A percentile compares a stretch with the other conserved stretches of the same genome.
These are phyloP conservation scores for Silene latifolia DNA, from an alignment of 148 eudicot species.

Conservation along the genomic window DNA sequence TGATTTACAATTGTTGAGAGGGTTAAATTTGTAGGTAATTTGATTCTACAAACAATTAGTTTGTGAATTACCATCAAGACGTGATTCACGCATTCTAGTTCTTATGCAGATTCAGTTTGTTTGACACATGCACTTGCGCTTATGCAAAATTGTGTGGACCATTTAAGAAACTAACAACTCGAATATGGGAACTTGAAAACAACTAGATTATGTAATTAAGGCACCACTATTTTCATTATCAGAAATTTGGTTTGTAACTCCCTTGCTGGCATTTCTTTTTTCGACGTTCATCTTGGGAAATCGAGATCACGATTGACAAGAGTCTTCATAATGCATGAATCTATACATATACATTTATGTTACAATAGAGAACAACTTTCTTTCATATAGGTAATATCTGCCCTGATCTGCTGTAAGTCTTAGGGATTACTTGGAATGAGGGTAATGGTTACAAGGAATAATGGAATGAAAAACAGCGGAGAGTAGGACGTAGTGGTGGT, in stretches of 20 bases:
- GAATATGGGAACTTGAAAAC: conserved; percentile 9
- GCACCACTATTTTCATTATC: neutral
- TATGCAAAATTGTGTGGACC: neutral
- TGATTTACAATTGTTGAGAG: neutral
- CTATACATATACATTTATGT: too few relatives aligned
- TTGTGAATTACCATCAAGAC: neutral
- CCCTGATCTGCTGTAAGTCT: too few relatives aligned
- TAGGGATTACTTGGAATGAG: too few relatives aligned
- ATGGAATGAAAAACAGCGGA: too few relatives aligned
- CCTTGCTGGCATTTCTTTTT: conserved; percentile 5
- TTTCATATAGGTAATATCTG: too few relatives aligned
- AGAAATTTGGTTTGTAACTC: neutral
- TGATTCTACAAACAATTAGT: neutral
- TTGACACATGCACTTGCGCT: neutral
- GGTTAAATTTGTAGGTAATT: neutral
- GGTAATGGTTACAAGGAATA: too few relatives aligned
- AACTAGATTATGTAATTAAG: neutral
- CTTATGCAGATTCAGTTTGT: neutral
- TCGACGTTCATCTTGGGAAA: neutral
- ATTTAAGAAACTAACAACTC: neutral
- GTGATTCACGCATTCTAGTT: neutral
- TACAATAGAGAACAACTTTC: too few relatives aligned
- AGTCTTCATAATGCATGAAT: neutral
- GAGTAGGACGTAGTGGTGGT: too few relatives aligned
- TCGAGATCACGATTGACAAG: neutral